Evolutionary conservation across 371 early-diverging fungal genomes (phyloP).

Genomic region (Coelomomyces lativittatus): DNA sequence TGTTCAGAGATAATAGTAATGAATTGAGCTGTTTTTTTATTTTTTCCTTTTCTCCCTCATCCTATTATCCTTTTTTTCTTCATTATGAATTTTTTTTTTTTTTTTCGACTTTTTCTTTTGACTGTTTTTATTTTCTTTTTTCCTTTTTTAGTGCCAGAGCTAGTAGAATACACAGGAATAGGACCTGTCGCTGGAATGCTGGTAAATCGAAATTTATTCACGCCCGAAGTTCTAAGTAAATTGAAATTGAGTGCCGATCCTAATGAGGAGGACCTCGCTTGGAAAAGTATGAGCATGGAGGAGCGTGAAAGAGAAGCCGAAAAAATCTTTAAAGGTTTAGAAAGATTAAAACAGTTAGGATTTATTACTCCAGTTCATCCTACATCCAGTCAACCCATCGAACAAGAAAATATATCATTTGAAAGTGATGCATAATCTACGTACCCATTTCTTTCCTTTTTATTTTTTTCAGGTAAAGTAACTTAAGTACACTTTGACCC

Average conservation of each 20-base stretch:
- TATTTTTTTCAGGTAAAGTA: too few relatives aligned
- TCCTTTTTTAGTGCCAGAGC: constrained; percentile 26
- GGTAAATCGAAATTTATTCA: constrained; percentile 24
- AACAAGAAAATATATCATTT: too few relatives aligned
- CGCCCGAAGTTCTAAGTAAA: background rate
- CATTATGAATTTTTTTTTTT: background rate
- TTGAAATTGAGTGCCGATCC: constrained; percentile 9
- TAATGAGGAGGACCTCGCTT: constrained; percentile 39
- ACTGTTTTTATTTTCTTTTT: background rate
- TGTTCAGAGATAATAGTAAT: constrained; percentile 62
- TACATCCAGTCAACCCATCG: too few relatives aligned
- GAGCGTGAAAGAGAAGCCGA: constrained; percentile 89
- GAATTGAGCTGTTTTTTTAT: background rate
- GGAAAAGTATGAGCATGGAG: constrained; percentile 72
- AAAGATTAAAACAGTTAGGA: constrained; percentile 73
- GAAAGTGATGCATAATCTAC: too few relatives aligned
- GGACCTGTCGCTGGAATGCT: constrained; percentile 83
- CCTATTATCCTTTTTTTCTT: background rate
- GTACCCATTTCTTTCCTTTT: too few relatives aligned
- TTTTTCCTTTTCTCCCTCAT: background rate
- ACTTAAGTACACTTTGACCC: too few relatives aligned
- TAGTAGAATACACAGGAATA: constrained; percentile 66
- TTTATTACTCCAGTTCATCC: constrained; percentile 57
- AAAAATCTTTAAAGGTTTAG: constrained; percentile 73
- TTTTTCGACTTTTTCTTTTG: background rate